A percentile compares a stretch with the other conserved stretches of the same genome.
These are phyloP conservation scores for Hirschfeldia incana DNA, from an alignment of 345 rosid genomes.

Conservation along the genomic window DNA sequence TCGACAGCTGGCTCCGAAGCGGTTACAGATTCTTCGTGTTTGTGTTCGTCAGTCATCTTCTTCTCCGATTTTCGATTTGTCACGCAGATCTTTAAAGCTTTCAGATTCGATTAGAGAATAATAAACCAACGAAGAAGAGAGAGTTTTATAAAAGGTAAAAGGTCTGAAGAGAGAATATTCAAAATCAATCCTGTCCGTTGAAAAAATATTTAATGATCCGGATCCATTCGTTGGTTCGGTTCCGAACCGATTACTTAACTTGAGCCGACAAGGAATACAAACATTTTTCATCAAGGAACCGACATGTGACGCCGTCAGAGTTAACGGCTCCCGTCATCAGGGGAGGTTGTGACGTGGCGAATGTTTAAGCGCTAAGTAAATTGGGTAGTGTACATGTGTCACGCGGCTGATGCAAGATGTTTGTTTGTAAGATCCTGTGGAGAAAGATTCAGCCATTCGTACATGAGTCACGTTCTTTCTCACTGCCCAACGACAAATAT, in stretches of 20 bases:
- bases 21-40: constrained; percentile 31
- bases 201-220: neutral
- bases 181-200: constrained; percentile 16
- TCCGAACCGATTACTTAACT: constrained; percentile 9
- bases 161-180: neutral
- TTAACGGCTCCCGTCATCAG: constrained; percentile 28
- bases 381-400: constrained; percentile 24
- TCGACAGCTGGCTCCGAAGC: constrained; percentile 34
- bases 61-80: constrained; percentile 10
- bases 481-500: neutral
- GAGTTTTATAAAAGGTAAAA: constrained; percentile 6
- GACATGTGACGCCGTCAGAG: constrained; percentile 34
- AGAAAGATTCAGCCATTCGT: constrained; percentile 22
- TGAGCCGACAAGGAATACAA: constrained; percentile 9
- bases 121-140: constrained; percentile 1
- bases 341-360: constrained; percentile 31
- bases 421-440: constrained; percentile 21
- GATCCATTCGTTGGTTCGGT: constrained; percentile 5
- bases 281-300: constrained; percentile 14
- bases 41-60: constrained; percentile 36
- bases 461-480: constrained; percentile 33
- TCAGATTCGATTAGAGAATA: neutral
- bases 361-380: constrained; percentile 10
- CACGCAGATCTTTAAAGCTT: constrained; percentile 14
- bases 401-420: constrained; percentile 6